Evolutionary conservation across 257 asterid species (phyloP).

Genomic region (Lycium ferocissimum): DNA sequence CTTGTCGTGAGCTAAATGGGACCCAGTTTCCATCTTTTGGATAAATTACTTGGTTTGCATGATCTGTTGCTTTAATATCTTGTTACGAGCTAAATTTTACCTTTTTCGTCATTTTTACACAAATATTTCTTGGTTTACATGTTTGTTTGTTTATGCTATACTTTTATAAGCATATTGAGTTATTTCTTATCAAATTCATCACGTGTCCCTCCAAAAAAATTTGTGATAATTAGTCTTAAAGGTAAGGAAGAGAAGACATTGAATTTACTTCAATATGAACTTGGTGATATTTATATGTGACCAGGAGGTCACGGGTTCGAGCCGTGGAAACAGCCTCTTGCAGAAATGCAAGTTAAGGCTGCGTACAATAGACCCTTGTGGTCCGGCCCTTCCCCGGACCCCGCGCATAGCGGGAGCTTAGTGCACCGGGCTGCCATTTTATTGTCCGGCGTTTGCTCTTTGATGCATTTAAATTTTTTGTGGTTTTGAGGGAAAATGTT

Average conservation of each 20-base stretch:
- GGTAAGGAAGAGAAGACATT: conserved; percentile 7
- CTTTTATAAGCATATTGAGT: neutral
- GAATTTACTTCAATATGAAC: neutral
- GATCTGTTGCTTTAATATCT: neutral
- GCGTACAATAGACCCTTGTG: no score
- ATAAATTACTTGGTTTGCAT: neutral
- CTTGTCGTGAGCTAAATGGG: neutral
- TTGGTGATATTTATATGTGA: neutral
- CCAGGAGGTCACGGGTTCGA: no score
- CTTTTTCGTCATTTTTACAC: neutral
- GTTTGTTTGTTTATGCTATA: neutral
- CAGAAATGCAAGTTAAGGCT: no score
- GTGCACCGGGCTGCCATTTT: no score
- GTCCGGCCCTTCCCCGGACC: no score
- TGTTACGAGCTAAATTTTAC: neutral
- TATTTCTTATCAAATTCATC: neutral
- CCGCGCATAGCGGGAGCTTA: no score
- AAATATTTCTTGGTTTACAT: neutral
- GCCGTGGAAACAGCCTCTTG: no score
- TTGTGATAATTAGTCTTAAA: neutral
- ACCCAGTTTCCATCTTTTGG: neutral
- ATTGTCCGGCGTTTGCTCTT: neutral
- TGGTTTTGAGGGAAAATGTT: neutral
- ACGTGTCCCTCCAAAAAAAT: neutral
- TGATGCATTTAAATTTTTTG: neutral